Percentiles rank a stretch among this genome's conserved stretches.
Evolutionary conservation across 768 basidiomycete genomes (phyloP).

Genomic region (Astraeus odoratus): DNA sequence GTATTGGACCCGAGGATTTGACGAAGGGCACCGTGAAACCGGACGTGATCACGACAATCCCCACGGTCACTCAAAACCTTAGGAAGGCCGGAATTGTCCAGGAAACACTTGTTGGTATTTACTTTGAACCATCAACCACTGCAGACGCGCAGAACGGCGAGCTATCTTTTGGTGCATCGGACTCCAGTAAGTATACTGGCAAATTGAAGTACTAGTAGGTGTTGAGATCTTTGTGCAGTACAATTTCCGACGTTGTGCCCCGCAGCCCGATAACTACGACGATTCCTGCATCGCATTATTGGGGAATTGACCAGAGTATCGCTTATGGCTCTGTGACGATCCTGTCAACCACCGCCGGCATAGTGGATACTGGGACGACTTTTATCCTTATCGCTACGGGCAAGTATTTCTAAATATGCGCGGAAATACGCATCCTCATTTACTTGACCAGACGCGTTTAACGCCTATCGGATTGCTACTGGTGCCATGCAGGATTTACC

Average conservation of each 20-base stretch:
- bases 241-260: background rate
- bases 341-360: constrained; percentile 42
- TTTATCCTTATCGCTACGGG: constrained; percentile 43
- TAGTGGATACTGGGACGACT: constrained; percentile 57
- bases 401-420: constrained; percentile 8
- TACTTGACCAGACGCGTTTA: constrained; percentile 31
- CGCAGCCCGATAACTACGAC: constrained; percentile 41
- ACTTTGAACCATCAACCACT: constrained; percentile 40
- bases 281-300: constrained; percentile 41
- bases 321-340: constrained; percentile 43
- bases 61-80: constrained; percentile 54
- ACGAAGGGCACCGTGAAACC: constrained; percentile 33
- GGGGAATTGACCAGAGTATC: constrained; percentile 56
- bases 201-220: constrained; percentile 35
- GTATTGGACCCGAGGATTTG: constrained; percentile 56
- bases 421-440: background rate
- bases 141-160: constrained; percentile 38
- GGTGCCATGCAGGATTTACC: constrained; percentile 34
- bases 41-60: constrained; percentile 23
- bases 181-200: constrained; percentile 25
- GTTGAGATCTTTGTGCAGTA: background rate
- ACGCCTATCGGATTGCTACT: constrained; percentile 37
- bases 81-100: constrained; percentile 31
- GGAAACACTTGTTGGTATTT: constrained; percentile 44
- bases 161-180: constrained; percentile 41